These are phyloP conservation scores for Ilex aquifolium DNA, from an alignment of 257 asterid species.

Conservation along the genomic window DNA sequence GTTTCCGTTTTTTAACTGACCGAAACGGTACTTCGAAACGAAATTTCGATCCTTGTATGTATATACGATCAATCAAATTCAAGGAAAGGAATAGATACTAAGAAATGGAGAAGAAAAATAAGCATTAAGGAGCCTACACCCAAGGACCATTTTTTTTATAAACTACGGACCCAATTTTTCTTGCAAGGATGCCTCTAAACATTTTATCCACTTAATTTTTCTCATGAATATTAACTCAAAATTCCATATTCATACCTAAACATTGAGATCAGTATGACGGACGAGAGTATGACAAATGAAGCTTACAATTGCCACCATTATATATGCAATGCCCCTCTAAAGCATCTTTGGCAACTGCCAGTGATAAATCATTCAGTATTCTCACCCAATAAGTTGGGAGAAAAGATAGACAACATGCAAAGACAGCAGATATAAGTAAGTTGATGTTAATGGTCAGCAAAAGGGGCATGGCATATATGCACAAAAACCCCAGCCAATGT, in stretches of 20 bases:
- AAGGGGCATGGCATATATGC: too few relatives aligned
- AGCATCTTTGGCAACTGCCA: slow-evolving; percentile 65
- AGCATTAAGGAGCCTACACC: slow-evolving; percentile 28
- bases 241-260: slow-evolving; percentile 61
- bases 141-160: slow-evolving; percentile 4
- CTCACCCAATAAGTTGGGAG: background rate
- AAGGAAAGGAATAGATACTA: too few relatives aligned
- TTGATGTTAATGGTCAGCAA: too few relatives aligned
- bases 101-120: slow-evolving; percentile 2
- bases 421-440: background rate
- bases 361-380: too few relatives aligned
- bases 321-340: slow-evolving; percentile 90
- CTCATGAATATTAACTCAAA: slow-evolving; percentile 25
- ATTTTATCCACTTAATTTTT: slow-evolving; percentile 9
- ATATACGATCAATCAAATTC: too few relatives aligned
- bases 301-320: slow-evolving; percentile 99
- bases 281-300: slow-evolving; percentile 94
- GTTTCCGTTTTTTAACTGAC: too few relatives aligned
- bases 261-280: slow-evolving; percentile 96
- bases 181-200: slow-evolving; percentile 9
- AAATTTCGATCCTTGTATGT: too few relatives aligned
- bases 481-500: too few relatives aligned
- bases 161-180: slow-evolving; percentile 10
- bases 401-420: background rate
- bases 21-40: too few relatives aligned